Percentiles rank a stretch among this genome's conserved stretches.
These are phyloP conservation scores for Kazachstania viticola DNA, from an alignment of 805 yeast genomes.

Conservation along the genomic window DNA sequence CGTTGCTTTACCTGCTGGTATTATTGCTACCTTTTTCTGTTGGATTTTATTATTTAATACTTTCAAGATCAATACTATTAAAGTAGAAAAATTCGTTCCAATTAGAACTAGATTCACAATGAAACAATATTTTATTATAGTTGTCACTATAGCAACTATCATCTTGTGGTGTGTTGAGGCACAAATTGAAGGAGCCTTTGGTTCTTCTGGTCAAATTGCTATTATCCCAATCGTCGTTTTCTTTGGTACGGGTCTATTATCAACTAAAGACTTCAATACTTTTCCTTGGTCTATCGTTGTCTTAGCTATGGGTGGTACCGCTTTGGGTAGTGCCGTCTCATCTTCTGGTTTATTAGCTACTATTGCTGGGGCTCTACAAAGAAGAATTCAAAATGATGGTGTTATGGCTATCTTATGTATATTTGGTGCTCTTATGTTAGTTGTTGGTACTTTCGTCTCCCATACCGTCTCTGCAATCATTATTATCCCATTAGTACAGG, in stretches of 20 bases:
- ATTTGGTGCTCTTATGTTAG: conserved; percentile 73
- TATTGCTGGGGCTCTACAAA: conserved; percentile 60
- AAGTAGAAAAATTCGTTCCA: conserved; percentile 34
- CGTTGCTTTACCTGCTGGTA: conserved; percentile 72
- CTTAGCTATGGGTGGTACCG: conserved; percentile 95
- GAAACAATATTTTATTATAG: conserved; percentile 62
- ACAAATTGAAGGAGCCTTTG: conserved; percentile 57
- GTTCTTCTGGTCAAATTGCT: conserved; percentile 90
- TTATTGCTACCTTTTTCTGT: conserved; percentile 46
- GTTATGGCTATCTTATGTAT: conserved; percentile 63
- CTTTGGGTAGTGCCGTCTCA: conserved; percentile 87
- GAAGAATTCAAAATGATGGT: conserved; percentile 46
- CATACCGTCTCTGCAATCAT: conserved; percentile 96
- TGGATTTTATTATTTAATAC: conserved; percentile 59
- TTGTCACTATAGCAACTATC: conserved; percentile 65
- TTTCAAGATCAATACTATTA: conserved; percentile 38
- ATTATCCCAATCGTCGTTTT: conserved; percentile 74
- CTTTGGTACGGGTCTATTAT: conserved; percentile 78
- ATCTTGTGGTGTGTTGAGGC: conserved; percentile 83
- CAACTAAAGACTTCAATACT: conserved; percentile 80
- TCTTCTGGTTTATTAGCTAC: conserved; percentile 79
- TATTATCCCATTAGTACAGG: conserved; percentile 78
- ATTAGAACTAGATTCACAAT: conserved; percentile 56
- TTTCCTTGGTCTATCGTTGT: conserved; percentile 95
- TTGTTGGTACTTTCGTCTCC: conserved; percentile 88